phyloP scores from a whole-genome alignment of 2,329 filamentous ascomycete species.

The Periconia sp. region DNA sequence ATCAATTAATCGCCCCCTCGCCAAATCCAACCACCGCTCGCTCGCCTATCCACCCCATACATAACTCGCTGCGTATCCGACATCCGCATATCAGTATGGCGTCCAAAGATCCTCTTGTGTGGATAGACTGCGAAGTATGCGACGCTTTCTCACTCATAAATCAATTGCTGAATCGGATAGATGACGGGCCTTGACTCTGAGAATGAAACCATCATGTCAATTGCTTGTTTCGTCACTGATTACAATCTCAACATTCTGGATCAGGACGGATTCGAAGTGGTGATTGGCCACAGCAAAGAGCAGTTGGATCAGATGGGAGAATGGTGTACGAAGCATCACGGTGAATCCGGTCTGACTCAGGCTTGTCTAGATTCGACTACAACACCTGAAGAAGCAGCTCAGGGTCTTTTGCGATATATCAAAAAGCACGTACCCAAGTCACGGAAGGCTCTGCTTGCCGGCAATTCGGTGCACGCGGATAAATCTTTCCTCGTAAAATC shows the following conservation, averaged over 20 bases:
- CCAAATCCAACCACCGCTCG: background rate
- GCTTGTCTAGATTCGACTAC: constrained; percentile 73
- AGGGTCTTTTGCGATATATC: constrained; percentile 76
- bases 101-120: constrained; percentile 71
- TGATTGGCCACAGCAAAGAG: constrained; percentile 72
- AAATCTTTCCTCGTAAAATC: constrained; percentile 73
- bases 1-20: background rate
- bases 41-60: background rate
- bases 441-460: constrained; percentile 74
- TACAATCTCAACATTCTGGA: constrained; percentile 76
- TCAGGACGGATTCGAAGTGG: constrained; percentile 72
- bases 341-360: constrained; percentile 75
- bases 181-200: constrained; percentile 88
- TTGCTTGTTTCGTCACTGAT: constrained; percentile 90
- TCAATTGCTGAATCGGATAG: constrained; percentile 49
- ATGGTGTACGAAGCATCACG: constrained; percentile 86
- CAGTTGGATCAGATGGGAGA: constrained; percentile 79
- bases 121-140: constrained; percentile 76
- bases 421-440: constrained; percentile 67
- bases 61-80: too few relatives aligned
- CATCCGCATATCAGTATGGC: constrained; percentile 28
- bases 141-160: background rate
- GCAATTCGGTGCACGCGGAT: constrained; percentile 92
- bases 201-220: constrained; percentile 82
- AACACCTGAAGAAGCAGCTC: constrained; percentile 71